Evolutionary conservation across 495 filamentous ascomycete species (phyloP).

Genomic region (Emericellopsis terricola): DNA sequence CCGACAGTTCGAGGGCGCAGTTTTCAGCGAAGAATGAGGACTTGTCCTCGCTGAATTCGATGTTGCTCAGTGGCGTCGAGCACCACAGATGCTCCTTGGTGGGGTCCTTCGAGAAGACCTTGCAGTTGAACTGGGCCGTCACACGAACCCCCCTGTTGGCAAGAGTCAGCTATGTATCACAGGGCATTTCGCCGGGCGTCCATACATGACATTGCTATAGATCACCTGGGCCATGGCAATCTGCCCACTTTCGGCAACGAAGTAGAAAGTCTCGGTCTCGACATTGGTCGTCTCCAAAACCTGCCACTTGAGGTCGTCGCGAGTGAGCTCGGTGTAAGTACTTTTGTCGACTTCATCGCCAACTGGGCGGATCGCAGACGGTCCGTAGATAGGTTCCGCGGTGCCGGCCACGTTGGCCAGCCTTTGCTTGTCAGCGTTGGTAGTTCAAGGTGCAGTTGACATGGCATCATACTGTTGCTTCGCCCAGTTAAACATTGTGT

Average conservation of each 20-base stretch:
- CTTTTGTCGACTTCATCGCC: constrained; percentile 46
- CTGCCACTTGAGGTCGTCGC: constrained; percentile 66
- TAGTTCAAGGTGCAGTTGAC: constrained; percentile 1
- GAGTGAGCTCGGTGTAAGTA: constrained; percentile 56
- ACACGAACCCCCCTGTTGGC: constrained; percentile 75
- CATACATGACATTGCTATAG: constrained; percentile 95
- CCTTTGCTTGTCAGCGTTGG: constrained; percentile 23
- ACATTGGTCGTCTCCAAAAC: constrained; percentile 70
- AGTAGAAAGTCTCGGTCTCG: constrained; percentile 93
- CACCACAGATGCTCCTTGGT: constrained; percentile 63
- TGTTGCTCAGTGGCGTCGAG: constrained; percentile 54
- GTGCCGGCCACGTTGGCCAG: constrained; percentile 86
- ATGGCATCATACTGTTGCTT: constrained; percentile 42
- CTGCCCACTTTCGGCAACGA: constrained; percentile 60
- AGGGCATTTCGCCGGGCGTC: constrained; percentile 12
- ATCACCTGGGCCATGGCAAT: constrained; percentile 77
- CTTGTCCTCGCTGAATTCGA: constrained; percentile 70
- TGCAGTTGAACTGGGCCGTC: constrained; percentile 80
- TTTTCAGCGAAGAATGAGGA: constrained; percentile 69
- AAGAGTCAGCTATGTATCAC: too few species aligned
- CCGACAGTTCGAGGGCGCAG: constrained; percentile 63
- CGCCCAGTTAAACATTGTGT: constrained; percentile 41
- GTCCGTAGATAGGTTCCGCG: constrained; percentile 90
- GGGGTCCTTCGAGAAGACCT: constrained; percentile 59
- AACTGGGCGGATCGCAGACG: constrained; percentile 72